phyloP scores from a whole-genome alignment of 352 stramenopile species.

The Saprolegnia diclina region DNA sequence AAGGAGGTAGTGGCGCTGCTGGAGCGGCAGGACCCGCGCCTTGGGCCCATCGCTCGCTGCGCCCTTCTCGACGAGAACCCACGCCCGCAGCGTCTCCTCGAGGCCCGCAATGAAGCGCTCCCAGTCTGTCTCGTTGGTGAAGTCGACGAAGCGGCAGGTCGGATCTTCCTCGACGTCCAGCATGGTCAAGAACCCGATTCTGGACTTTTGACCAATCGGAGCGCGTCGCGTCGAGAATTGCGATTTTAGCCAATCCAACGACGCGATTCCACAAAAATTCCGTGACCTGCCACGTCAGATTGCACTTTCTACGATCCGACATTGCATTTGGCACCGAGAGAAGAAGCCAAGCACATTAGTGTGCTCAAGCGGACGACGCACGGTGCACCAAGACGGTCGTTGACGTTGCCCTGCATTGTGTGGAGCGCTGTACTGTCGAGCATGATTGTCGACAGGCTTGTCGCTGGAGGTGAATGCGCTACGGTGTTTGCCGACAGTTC shows the following conservation, averaged over 20 bases:
- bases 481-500: too few species aligned
- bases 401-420: too few species aligned
- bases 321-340: too few species aligned
- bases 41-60: conserved; percentile 32
- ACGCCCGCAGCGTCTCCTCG: conserved; percentile 65
- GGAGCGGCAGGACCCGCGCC: not conserved
- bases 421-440: too few species aligned
- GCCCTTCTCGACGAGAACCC: conserved; percentile 60
- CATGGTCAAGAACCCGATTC: not conserved
- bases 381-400: too few species aligned
- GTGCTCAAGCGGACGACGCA: too few species aligned
- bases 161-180: conserved; percentile 77
- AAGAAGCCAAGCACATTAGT: too few species aligned
- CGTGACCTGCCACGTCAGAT: too few species aligned
- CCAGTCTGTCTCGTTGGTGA: conserved; percentile 72
- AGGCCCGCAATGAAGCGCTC: conserved; percentile 75
- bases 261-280: too few species aligned
- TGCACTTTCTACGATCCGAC: too few species aligned
- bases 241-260: not conserved
- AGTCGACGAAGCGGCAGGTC: conserved; percentile 81
- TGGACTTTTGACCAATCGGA: not conserved
- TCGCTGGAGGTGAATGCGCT: too few species aligned
- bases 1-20: conserved; percentile 3
- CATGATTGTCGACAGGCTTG: too few species aligned
- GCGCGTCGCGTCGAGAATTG: not conserved